Conservation (phyloP, 2,329 filamentous ascomycete species). For the Tolypocladium inflatum region DNA sequence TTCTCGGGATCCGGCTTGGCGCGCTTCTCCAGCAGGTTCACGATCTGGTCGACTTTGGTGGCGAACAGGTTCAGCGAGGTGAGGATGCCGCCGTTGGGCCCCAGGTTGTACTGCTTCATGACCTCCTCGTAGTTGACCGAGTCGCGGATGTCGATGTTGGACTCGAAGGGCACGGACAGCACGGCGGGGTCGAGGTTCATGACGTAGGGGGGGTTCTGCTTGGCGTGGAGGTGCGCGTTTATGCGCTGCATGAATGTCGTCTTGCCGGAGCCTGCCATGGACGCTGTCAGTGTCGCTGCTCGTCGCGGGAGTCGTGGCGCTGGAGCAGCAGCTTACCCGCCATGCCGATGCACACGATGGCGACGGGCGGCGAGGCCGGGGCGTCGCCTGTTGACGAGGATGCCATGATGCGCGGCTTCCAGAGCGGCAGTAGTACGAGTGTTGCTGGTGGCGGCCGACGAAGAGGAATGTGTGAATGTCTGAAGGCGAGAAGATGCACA, state of each 20-base stretch:
- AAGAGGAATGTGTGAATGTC: neutral
- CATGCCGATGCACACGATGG: slow-evolving; percentile 95
- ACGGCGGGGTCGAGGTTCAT: slow-evolving; percentile 97
- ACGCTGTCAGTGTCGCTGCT: neutral
- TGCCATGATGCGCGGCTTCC: slow-evolving; percentile 15
- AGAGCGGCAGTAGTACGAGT: neutral
- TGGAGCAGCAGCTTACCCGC: slow-evolving; percentile 48
- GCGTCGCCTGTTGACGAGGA: slow-evolving; percentile 20
- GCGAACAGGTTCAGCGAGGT: slow-evolving; percentile 94
- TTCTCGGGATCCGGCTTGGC: slow-evolving; percentile 53
- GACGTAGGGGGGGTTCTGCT: slow-evolving; percentile 79
- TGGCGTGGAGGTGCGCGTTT: slow-evolving; percentile 79
- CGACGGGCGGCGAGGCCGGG: slow-evolving; percentile 12
- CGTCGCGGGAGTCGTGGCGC: neutral
- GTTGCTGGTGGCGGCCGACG: neutral
- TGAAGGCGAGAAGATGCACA: neutral
- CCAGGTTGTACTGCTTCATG: slow-evolving; percentile 98
- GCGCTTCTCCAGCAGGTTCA: slow-evolving; percentile 82
- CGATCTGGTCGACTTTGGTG: slow-evolving; percentile 95
- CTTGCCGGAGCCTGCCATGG: slow-evolving; percentile 70
- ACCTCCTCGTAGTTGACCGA: slow-evolving; percentile 99
- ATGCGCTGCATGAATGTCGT: slow-evolving; percentile 99
- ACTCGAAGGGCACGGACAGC: slow-evolving; percentile 83
- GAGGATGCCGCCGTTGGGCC: slow-evolving; percentile 92
- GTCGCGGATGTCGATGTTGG: slow-evolving; percentile 98